Percentiles rank a stretch among this genome's conserved stretches.
phyloP scores from a whole-genome alignment of 345 rosid species.

The Jatropha curcas region DNA sequence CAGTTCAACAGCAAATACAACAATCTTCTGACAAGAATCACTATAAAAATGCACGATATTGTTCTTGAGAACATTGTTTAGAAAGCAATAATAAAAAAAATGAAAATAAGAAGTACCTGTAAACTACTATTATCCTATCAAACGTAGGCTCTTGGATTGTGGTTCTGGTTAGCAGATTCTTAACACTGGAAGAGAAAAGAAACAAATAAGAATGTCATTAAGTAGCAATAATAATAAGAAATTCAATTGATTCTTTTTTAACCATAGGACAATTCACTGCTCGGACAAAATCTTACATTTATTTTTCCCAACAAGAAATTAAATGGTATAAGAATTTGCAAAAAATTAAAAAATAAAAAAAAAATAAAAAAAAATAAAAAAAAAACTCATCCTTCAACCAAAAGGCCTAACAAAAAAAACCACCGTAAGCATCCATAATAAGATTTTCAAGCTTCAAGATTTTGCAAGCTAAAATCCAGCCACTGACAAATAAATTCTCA shows the following conservation, averaged over 20 bases:
- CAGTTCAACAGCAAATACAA: not conserved
- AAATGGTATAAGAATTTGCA: not conserved
- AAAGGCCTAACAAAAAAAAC: not conserved
- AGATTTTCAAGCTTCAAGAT: not conserved
- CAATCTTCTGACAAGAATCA: not conserved
- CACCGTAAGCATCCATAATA: not conserved
- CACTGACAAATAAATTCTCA: not conserved
- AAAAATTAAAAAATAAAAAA: too few species aligned
- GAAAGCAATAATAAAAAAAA: not conserved
- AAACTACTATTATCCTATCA: slow-evolving; percentile 92
- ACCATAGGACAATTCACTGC: too few species aligned
- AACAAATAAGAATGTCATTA: slow-evolving; percentile 16
- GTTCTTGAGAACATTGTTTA: not conserved
- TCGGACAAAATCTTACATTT: not conserved
- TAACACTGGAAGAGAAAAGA: slow-evolving; percentile 44
- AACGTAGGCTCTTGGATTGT: slow-evolving; percentile 96
- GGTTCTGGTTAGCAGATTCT: slow-evolving; percentile 64
- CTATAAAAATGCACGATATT: not conserved
- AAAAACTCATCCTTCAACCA: not conserved
- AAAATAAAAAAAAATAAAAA: too few species aligned
- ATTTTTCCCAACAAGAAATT: not conserved
- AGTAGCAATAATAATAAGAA: slow-evolving; percentile 9
- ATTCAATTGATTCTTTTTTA: not conserved
- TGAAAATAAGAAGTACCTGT: slow-evolving; percentile 52
- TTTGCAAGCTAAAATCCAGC: not conserved